These are phyloP conservation scores for Lathyrus sativus DNA, from an alignment of 306 rosid species.

Conservation along the genomic window DNA sequence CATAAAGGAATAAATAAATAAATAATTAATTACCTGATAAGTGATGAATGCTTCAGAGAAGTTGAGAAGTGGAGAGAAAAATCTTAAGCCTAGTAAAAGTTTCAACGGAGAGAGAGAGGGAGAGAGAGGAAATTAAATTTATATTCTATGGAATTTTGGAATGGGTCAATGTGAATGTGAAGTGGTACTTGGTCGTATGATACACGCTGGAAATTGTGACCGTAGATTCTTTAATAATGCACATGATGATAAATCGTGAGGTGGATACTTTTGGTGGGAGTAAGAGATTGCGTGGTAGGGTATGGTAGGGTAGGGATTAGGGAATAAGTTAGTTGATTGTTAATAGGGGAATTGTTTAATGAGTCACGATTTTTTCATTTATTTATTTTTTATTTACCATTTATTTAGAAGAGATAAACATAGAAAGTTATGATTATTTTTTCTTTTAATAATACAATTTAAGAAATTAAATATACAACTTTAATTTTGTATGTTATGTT, in stretches of 20 bases:
- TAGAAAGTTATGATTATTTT: too few species aligned
- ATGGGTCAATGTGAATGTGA: conserved; percentile 38
- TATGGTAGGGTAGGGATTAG: not conserved
- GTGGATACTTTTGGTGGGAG: conserved; percentile 11
- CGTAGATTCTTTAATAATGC: conserved; percentile 36
- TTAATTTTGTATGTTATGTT: too few species aligned
- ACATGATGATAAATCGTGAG: conserved; percentile 31
- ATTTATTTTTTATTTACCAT: too few species aligned
- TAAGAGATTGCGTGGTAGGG: conserved; percentile 8
- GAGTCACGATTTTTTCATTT: too few species aligned
- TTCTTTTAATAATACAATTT: too few species aligned
- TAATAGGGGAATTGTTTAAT: too few species aligned
- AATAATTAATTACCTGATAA: conserved; percentile 33
- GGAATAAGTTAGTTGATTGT: not conserved
- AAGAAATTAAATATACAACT: too few species aligned
- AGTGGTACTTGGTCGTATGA: conserved; percentile 36
- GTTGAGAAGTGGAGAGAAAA: conserved; percentile 29
- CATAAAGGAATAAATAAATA: not conserved
- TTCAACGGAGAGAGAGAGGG: conserved; percentile 23
- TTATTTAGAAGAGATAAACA: too few species aligned
- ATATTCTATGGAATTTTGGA: conserved; percentile 14
- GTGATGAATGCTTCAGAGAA: conserved; percentile 23
- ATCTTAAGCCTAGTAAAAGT: conserved; percentile 27
- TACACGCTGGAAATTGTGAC: conserved; percentile 36
- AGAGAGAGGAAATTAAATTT: not conserved